phyloP scores from a whole-genome alignment of 1,284 basidiomycete genomes.

The Mycosarcoma maydis region DNA sequence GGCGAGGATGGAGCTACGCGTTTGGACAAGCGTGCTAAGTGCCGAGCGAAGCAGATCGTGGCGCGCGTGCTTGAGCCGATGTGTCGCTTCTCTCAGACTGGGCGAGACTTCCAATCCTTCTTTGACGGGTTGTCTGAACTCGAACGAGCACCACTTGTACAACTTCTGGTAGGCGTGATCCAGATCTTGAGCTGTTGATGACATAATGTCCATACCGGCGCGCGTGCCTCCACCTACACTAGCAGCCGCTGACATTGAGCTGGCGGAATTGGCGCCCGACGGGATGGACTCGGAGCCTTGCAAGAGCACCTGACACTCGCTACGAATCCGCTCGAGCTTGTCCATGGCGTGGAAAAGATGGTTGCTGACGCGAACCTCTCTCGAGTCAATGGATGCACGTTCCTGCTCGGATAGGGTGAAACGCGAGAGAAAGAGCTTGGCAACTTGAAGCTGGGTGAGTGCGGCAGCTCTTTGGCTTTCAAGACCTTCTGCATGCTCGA shows the following conservation, averaged over 20 bases:
- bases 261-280: conserved; percentile 75
- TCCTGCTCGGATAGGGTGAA: conserved; percentile 85
- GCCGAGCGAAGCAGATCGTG: conserved; percentile 68
- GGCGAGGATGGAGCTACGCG: conserved; percentile 81
- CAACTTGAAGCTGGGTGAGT: conserved; percentile 73
- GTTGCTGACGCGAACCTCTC: conserved; percentile 78
- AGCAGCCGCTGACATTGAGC: conserved; percentile 77
- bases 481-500: conserved; percentile 45
- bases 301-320: conserved; percentile 86
- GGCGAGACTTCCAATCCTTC: conserved; percentile 77
- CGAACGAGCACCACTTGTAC: conserved; percentile 83
- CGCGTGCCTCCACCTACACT: conserved; percentile 68
- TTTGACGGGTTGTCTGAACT: conserved; percentile 75
- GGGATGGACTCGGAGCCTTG: conserved; percentile 76
- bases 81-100: conserved; percentile 78
- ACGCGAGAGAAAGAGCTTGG: conserved; percentile 80
- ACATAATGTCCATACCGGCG: conserved; percentile 76
- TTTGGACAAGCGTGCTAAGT: conserved; percentile 79
- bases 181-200: conserved; percentile 75
- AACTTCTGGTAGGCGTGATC: conserved; percentile 91
- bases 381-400: conserved; percentile 77
- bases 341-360: conserved; percentile 86
- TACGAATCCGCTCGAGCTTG: conserved; percentile 81
- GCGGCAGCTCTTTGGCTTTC: conserved; percentile 26
- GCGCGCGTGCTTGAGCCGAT: conserved; percentile 77